phyloP scores from a whole-genome alignment of 805 yeast genomes.

The Vanderwaltozyma verrucispora region DNA sequence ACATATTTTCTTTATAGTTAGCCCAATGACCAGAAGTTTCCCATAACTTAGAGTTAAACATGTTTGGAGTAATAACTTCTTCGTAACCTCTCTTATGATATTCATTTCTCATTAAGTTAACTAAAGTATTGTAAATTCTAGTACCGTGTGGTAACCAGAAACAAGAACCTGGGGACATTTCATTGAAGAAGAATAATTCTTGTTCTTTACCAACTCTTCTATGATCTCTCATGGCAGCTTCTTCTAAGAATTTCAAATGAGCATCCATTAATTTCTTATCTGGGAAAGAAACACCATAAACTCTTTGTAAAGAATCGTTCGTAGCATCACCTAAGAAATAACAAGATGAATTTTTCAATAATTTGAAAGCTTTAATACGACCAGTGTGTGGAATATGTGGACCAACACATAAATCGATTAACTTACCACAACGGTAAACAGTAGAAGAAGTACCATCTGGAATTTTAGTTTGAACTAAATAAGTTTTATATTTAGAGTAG shows the following conservation, averaged over 20 bases:
- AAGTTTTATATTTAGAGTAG: constrained; percentile 92
- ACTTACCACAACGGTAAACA: constrained; percentile 94
- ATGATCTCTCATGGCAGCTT: constrained; percentile 93
- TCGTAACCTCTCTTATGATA: constrained; percentile 92
- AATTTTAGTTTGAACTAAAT: constrained; percentile 73
- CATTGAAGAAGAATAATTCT: constrained; percentile 90
- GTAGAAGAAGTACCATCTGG: constrained; percentile 96
- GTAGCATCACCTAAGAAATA: constrained; percentile 89
- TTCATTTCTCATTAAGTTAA: constrained; percentile 69
- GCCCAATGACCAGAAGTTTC: constrained; percentile 99
- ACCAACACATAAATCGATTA: constrained; percentile 94
- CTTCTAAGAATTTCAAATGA: constrained; percentile 87
- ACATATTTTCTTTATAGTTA: constrained; percentile 96
- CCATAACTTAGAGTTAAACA: constrained; percentile 97
- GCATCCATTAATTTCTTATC: constrained; percentile 94
- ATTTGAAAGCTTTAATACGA: constrained; percentile 85
- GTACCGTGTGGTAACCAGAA: constrained; percentile 99
- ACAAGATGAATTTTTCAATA: constrained; percentile 90
- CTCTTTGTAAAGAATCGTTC: constrained; percentile 93
- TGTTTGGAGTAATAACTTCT: constrained; percentile 98
- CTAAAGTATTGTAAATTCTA: constrained; percentile 84
- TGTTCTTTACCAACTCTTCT: constrained; percentile 95
- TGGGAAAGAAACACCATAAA: constrained; percentile 97
- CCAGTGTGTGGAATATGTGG: constrained; percentile 98
- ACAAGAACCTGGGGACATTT: constrained; percentile 94